phyloP scores from a whole-genome alignment of 352 stramenopile species.

The Thraustotheca clavata region DNA sequence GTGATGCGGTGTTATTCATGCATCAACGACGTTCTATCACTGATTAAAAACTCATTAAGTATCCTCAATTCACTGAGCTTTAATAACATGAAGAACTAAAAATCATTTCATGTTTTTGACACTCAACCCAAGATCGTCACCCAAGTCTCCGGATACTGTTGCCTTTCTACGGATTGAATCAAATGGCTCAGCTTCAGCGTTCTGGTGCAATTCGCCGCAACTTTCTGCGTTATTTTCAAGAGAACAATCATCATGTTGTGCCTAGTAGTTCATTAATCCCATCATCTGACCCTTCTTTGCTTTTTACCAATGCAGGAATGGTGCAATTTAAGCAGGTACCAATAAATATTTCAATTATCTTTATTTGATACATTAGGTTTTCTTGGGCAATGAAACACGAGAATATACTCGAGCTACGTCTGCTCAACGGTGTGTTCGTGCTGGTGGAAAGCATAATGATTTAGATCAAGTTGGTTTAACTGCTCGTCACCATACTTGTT shows the following conservation, averaged over 20 bases:
- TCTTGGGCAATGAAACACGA: constrained; percentile 75
- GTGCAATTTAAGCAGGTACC: too few relatives aligned
- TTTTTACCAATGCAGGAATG: constrained; percentile 98
- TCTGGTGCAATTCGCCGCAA: constrained; percentile 27
- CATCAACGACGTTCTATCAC: too few relatives aligned
- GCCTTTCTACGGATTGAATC: neutral
- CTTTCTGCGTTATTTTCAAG: constrained; percentile 68
- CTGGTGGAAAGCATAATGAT: constrained; percentile 98
- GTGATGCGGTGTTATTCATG: too few relatives aligned
- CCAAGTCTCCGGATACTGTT: neutral
- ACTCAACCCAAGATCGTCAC: neutral
- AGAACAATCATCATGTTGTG: constrained; percentile 46
- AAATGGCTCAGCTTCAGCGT: neutral
- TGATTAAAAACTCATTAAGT: too few relatives aligned
- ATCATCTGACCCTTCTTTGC: constrained; percentile 89
- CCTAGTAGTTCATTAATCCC: constrained; percentile 61
- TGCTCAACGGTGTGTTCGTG: constrained; percentile 95
- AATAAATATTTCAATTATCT: too few relatives aligned
- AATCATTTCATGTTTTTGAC: too few relatives aligned
- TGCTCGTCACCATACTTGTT: constrained; percentile 97
- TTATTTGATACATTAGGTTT: too few relatives aligned
- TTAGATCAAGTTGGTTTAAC: constrained; percentile 97
- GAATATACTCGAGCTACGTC: constrained; percentile 88
- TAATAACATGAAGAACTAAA: too few relatives aligned
- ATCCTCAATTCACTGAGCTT: too few relatives aligned